Evolutionary conservation across 2,329 filamentous ascomycete species (phyloP).

Genomic region (Penicillium sp.): DNA sequence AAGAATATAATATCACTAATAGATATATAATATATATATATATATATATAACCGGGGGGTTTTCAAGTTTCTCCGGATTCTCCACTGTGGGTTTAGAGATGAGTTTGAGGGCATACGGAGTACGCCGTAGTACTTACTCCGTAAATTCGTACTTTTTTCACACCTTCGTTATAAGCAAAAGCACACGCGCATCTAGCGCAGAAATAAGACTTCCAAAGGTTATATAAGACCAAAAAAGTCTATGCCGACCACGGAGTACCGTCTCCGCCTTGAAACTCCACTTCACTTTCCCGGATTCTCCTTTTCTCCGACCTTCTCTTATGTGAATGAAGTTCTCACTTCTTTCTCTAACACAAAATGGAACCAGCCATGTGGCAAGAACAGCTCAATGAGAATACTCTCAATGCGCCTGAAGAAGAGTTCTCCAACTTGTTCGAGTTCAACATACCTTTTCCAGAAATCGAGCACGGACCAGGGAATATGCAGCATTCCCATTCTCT

Average conservation of each 20-base stretch:
- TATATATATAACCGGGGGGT: too few relatives aligned
- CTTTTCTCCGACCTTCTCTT: not conserved
- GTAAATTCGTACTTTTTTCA: not conserved
- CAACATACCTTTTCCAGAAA: slow-evolving; percentile 46
- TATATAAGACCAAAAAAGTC: too few relatives aligned
- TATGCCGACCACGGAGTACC: slow-evolving; percentile 3
- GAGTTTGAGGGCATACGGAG: not conserved
- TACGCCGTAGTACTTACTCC: not conserved
- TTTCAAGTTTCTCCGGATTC: not conserved
- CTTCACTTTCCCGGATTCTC: not conserved
- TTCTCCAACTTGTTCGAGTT: slow-evolving; percentile 52
- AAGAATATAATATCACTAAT: too few relatives aligned
- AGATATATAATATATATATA: too few relatives aligned
- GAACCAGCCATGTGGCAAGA: slow-evolving; percentile 44
- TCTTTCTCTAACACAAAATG: slow-evolving; percentile 24
- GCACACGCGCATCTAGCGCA: slow-evolving; percentile 15
- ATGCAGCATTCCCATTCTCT: slow-evolving; percentile 34
- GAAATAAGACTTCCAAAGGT: not conserved
- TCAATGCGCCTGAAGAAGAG: slow-evolving; percentile 45
- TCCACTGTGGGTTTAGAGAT: slow-evolving; percentile 1
- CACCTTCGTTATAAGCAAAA: not conserved
- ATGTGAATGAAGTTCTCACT: not conserved
- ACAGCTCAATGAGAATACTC: slow-evolving; percentile 38
- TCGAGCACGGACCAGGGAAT: slow-evolving; percentile 41
- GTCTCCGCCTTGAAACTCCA: slow-evolving; percentile 17